A percentile compares a stretch with the other conserved stretches of the same genome.
phyloP scores from a whole-genome alignment of 192 early-diverging fungal genomes.

The Linderina pennispora region DNA sequence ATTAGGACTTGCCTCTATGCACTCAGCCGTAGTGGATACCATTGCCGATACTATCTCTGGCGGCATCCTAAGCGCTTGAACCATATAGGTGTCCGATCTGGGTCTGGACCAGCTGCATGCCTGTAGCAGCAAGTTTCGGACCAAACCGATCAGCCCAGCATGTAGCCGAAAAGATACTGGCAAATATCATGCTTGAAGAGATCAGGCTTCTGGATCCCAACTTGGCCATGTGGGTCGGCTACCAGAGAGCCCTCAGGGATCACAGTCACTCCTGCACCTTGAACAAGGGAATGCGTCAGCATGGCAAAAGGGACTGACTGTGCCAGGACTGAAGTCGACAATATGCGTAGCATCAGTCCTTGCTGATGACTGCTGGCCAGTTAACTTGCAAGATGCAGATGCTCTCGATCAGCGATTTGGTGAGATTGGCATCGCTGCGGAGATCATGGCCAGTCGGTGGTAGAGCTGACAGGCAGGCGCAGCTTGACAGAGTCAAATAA shows the following conservation, averaged over 20 bases:
- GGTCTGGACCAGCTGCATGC: conserved; percentile 43
- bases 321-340: conserved; percentile 82
- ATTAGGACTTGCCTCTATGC: no score
- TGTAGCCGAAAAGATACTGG: conserved; percentile 60
- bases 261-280: conserved; percentile 67
- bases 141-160: conserved; percentile 79
- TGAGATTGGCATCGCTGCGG: conserved; percentile 48
- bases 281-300: conserved; percentile 76
- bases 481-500: conserved; percentile 54
- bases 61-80: conserved; percentile 76
- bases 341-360: conserved; percentile 62
- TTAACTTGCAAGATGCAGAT: conserved; percentile 54
- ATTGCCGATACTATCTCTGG: conserved; percentile 91
- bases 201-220: conserved; percentile 61
- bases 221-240: conserved; percentile 18
- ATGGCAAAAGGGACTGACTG: conserved; percentile 73
- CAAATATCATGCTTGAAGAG: conserved; percentile 61
- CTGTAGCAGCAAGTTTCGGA: conserved; percentile 67
- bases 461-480: conserved; percentile 70
- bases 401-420: conserved; percentile 56
- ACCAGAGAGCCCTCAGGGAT: conserved; percentile 8
- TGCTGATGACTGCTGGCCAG: conserved; percentile 52
- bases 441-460: conserved; percentile 70
- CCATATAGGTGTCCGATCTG: conserved; percentile 83
- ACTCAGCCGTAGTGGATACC: no score